Conservation (phyloP, 1,284 basidiomycete species). For the Volvariella volvacea region DNA sequence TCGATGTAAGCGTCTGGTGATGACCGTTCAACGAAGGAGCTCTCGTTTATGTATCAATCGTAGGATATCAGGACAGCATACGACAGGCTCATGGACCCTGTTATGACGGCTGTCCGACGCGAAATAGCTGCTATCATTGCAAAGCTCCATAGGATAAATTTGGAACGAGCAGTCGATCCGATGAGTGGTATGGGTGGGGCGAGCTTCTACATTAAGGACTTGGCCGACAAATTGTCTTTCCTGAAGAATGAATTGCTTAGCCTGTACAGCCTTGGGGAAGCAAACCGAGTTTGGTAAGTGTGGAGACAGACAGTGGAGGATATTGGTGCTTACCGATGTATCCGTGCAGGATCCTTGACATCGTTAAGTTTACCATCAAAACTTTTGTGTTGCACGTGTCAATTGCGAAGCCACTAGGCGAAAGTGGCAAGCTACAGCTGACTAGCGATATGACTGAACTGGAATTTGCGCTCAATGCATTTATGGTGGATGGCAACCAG, state of each 20-base stretch:
- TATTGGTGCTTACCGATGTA: no score
- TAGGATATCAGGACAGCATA: slow-evolving; percentile 59
- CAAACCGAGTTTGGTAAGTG: slow-evolving; percentile 66
- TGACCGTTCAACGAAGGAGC: slow-evolving; percentile 2
- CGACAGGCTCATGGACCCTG: slow-evolving; percentile 59
- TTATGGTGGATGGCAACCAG: slow-evolving; percentile 56
- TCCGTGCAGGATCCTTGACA: slow-evolving; percentile 48
- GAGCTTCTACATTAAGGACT: slow-evolving; percentile 85
- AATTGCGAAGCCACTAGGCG: slow-evolving; percentile 81
- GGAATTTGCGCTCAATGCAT: slow-evolving; percentile 82
- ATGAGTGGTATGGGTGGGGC: slow-evolving; percentile 59
- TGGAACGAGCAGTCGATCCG: slow-evolving; percentile 63
- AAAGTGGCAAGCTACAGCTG: slow-evolving; percentile 86
- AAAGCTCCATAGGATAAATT: slow-evolving; percentile 79
- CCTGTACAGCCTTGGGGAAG: slow-evolving; percentile 65
- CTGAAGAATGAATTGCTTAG: slow-evolving; percentile 71
- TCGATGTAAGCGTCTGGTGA: slow-evolving; percentile 45
- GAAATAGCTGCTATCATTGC: slow-evolving; percentile 75
- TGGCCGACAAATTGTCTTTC: slow-evolving; percentile 79
- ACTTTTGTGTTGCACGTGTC: slow-evolving; percentile 88
- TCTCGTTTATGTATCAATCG: slow-evolving; percentile 3
- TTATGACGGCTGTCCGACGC: slow-evolving; percentile 69
- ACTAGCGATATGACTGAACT: slow-evolving; percentile 94
- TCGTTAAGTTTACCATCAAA: slow-evolving; percentile 72
- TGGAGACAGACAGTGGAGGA: no score